These are phyloP conservation scores for Rosa chinensis DNA, from an alignment of 306 rosid species.

Conservation along the genomic window DNA sequence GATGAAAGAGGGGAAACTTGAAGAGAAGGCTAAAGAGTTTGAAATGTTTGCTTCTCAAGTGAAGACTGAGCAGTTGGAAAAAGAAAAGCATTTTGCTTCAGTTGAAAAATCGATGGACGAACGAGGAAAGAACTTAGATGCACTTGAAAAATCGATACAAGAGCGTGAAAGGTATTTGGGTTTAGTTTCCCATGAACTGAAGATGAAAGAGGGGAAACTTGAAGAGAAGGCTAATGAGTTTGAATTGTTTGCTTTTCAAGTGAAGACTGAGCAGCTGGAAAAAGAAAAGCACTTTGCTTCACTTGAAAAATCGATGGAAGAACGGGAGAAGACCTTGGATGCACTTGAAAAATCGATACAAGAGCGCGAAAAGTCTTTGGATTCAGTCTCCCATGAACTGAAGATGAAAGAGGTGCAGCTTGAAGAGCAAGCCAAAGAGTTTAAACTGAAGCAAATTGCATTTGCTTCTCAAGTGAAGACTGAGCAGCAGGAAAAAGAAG, in stretches of 20 bases:
- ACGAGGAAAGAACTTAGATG: neutral
- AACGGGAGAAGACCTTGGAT: neutral
- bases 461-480: neutral
- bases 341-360: slow-evolving; percentile 13
- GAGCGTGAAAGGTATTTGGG: too few relatives aligned
- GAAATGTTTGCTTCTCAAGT: too few relatives aligned
- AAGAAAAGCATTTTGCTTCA: too few relatives aligned
- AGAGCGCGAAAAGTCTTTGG: slow-evolving; percentile 23
- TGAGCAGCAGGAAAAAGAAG: neutral
- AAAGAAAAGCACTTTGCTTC: neutral
- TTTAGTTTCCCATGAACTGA: too few relatives aligned
- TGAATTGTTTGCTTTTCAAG: slow-evolving; percentile 3
- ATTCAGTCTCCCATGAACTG: neutral
- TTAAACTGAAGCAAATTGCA: too few relatives aligned
- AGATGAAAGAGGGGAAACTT: too few relatives aligned
- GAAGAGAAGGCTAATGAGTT: slow-evolving; percentile 9
- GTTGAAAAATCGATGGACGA: too few relatives aligned
- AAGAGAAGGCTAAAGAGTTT: neutral
- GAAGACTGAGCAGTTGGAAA: too few relatives aligned
- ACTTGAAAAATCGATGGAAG: neutral
- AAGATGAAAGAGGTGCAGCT: neutral
- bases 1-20: neutral
- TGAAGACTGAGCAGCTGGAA: neutral
- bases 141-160: too few relatives aligned
- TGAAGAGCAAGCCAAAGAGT: too few relatives aligned